Base-by-base conservation (phyloP, 257 asterid species). In the Mentha longifolia region DNA sequence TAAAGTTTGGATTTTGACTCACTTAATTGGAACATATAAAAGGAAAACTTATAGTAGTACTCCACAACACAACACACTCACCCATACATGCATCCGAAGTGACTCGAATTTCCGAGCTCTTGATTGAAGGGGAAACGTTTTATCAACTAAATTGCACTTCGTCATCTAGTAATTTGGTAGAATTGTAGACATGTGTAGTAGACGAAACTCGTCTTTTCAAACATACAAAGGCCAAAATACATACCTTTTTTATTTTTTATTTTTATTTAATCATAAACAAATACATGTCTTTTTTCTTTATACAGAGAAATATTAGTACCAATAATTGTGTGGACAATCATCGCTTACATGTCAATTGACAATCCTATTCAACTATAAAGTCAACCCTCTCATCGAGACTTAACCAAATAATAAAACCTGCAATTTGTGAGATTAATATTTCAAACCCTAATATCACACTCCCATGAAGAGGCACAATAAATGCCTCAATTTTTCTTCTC, bases 201-300 rank as follows among this genome's bases (percentile, higher is more conserved):
- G 45, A 67, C 69, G 63, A 65, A 63, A 67, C 8, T 54, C 25
- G 75, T 47, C 78, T 47, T 77, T 74, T 65, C 64, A 58, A 45
- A 35, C 59, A 43, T n/a, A 22, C 17, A 73, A 73, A 61, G 77
- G 75, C 75, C 77, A 70, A 28, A 54, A 13, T 13, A 7, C 6
- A 42, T 22, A 10, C 41, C 59, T 57, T 28, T 19, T 5, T 22
- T 37, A 5, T 37, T 14, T 5, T 2, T 22, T 14, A 12, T 2
- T 33, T 16, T 6, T 17, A 5, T 7, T 14, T 8, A 6, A 28
- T 28, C 14, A 57, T 28, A 28, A 8, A 16, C 3, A 52, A 17
- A 1, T 37, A 37, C 9, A 37, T 37, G 9, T 37, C 9, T 37
- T 37, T 4, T n/a, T n/a, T n/a, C n/a, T n/a, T n/a, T n/a, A n/a